A percentile compares a stretch with the other conserved stretches of the same genome.
phyloP scores from a whole-genome alignment of 2,329 filamentous ascomycete genomes.

The Cercospora canescens region DNA sequence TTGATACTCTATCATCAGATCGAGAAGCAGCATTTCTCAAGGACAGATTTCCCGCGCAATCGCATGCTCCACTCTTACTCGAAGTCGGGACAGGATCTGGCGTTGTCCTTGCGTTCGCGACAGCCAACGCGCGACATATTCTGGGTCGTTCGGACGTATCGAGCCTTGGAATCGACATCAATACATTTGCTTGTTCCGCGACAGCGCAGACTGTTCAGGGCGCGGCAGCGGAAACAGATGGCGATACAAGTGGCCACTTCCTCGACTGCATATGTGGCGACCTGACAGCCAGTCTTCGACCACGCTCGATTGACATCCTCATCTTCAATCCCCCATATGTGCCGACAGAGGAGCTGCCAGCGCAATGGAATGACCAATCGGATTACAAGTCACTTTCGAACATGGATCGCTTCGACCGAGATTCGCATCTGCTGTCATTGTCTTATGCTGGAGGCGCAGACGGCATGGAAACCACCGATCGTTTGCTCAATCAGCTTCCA shows the following conservation, averaged over 20 bases:
- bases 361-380: conserved; percentile 7
- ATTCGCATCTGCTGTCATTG: conserved; percentile 79
- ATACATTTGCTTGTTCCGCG: conserved; percentile 76
- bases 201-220: conserved; percentile 66
- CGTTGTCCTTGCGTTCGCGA: conserved; percentile 85
- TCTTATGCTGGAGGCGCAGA: conserved; percentile 87
- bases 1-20: conserved; percentile 81
- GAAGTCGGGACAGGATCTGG: conserved; percentile 92
- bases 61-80: conserved; percentile 60
- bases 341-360: conserved; percentile 74
- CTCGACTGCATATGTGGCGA: conserved; percentile 71
- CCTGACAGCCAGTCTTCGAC: conserved; percentile 62
- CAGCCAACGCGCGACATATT: conserved; percentile 70
- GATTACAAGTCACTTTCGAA: conserved; percentile 10
- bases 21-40: conserved; percentile 70
- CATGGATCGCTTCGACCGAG: conserved; percentile 63
- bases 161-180: conserved; percentile 80
- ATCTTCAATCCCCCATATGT: conserved; percentile 98
- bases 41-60: conserved; percentile 53
- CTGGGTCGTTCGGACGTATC: conserved; percentile 72
- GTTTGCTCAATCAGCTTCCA: conserved; percentile 71
- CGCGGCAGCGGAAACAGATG: conserved; percentile 43
- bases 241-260: conserved; percentile 48
- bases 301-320: conserved; percentile 71
- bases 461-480: conserved; percentile 91